Base-by-base conservation (phyloP, 192 early-diverging fungal species). In the Radiomyces spectabilis region DNA sequence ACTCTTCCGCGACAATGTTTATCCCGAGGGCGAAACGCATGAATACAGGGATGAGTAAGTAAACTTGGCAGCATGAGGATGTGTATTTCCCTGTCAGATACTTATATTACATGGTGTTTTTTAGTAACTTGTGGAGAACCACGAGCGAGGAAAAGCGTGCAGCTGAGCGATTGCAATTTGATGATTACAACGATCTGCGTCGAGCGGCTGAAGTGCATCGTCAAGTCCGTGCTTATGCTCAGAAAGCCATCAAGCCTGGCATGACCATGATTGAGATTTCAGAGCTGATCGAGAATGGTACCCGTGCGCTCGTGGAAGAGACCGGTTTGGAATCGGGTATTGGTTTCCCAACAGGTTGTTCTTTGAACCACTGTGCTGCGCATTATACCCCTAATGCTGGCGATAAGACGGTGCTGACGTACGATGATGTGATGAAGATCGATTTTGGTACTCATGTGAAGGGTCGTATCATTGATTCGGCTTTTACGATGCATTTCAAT, bases 331-430 rank as follows among this genome's bases (percentile, higher is more conserved):
- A 87, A 57, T 66, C 89, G 4, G 86, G 93, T 3, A 92, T 97
- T 51, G 96, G 89, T 7, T 99, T 99, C 68, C 96, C 96, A 10
- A 97, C 93, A 4, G 96, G 96, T 19, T 77, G 80, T 47, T 97
- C 94, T 1, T 55, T 97, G 25, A 97, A 99, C 64, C 81, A 97
- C 59, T 89, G 88, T 54, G 96, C 96, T 7, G 96, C 96, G 9
- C 96, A 99, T 59, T 99, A 87, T 57, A 97, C 96, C 21, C 96
- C 96, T 1, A 99, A 97, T 62, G 80, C 88, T n/a, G 95, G 96
- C 6, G 94, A 99, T 57, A 87, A 82, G 51, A 93, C 90, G 5
- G 89, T 96, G 2, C 48, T 99, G 41, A 47, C 81, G 50, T 78
- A 93, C 37, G 92, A 83, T 37, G 95, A 97, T 74, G 93, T 99